Base-by-base conservation (phyloP, 352 stramenopile species). In the Thalassiosira sp. region DNA sequence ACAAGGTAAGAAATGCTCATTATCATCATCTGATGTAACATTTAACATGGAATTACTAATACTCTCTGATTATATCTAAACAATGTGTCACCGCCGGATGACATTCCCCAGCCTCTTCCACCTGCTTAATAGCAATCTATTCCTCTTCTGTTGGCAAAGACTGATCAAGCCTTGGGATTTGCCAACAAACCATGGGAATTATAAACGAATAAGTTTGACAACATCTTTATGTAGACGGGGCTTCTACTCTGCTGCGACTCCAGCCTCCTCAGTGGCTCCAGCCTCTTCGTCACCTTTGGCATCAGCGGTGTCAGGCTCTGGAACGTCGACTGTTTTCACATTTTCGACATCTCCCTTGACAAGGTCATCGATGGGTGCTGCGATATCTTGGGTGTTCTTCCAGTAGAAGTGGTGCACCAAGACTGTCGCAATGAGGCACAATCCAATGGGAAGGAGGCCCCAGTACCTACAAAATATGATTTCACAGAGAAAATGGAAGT, bases 361-460 rank as follows among this genome's bases (percentile, higher is more conserved):
- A 28, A 67, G 42, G 31, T 77, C 65, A 53, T 63, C 67, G 42
- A 79, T 56, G 45, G 51, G 40, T 33, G 63, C 79, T 16, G 79
- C 70, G 79, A 90, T 85, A 31, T 90, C 80, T 15, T 67, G 27
- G 1, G 49, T 56, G 46, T 87, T 45, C 5, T 65, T 40, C 81
- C 81, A 88, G 37, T 77, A 86, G 43, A 81, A 79, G 24, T 74
- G 56, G 33, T 86, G 80, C 0, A 88, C 82, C 22, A 84, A 52
- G 28, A 80, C 61, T 20, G 82, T 88, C 60, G 76, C 85, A 72
- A 89, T 61, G 25, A 87, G 11, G 67, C 89, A 81, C 3, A 87
- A 35, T 25, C 33, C 70, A 24, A 90, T 66, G 28, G 86, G 86
- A 57, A 90, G 84, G 13, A 90, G 46, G 62, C 86, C 86, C 40